These are phyloP conservation scores for Exophiala bonariae DNA, from an alignment of 2,329 filamentous ascomycete species.

Conservation along the genomic window DNA sequence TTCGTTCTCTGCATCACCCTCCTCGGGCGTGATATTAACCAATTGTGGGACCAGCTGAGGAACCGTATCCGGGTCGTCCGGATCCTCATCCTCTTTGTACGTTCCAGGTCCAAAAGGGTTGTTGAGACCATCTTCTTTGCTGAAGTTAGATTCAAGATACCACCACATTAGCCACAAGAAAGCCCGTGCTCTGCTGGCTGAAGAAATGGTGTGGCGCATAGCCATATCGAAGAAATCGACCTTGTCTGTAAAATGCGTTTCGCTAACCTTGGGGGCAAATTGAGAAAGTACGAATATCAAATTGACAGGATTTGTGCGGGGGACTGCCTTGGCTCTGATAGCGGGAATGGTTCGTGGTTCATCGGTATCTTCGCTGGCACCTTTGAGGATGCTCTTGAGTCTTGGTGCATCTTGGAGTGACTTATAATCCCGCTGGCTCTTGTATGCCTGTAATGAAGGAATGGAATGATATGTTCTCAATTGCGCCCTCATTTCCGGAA, in stretches of 20 bases:
- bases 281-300: slow-evolving; percentile 93
- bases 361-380: slow-evolving; percentile 84
- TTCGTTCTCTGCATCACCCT: slow-evolving; percentile 52
- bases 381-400: slow-evolving; percentile 95
- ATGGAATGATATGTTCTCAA: slow-evolving; percentile 97
- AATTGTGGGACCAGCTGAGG: slow-evolving; percentile 50
- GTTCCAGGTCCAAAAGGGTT: slow-evolving; percentile 78
- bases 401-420: slow-evolving; percentile 95
- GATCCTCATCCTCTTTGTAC: slow-evolving; percentile 25
- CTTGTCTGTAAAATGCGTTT: slow-evolving; percentile 81
- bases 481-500: slow-evolving; percentile 98
- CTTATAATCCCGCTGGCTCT: slow-evolving; percentile 95
- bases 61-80: slow-evolving; percentile 41
- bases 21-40: slow-evolving; percentile 48
- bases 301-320: slow-evolving; percentile 95
- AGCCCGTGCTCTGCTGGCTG: slow-evolving; percentile 76
- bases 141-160: slow-evolving; percentile 87
- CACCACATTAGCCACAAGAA: slow-evolving; percentile 99
- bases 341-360: slow-evolving; percentile 84
- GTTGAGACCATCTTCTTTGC: slow-evolving; percentile 78
- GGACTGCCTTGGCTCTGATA: slow-evolving; percentile 67
- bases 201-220: slow-evolving; percentile 83
- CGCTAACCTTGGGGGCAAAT: slow-evolving; percentile 86
- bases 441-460: slow-evolving; percentile 88
- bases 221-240: slow-evolving; percentile 95